Percentiles rank a stretch among this genome's conserved stretches.
These are phyloP conservation scores for Picea sitchensis DNA, from an alignment of 75 land plant genomes.

Conservation along the genomic window DNA sequence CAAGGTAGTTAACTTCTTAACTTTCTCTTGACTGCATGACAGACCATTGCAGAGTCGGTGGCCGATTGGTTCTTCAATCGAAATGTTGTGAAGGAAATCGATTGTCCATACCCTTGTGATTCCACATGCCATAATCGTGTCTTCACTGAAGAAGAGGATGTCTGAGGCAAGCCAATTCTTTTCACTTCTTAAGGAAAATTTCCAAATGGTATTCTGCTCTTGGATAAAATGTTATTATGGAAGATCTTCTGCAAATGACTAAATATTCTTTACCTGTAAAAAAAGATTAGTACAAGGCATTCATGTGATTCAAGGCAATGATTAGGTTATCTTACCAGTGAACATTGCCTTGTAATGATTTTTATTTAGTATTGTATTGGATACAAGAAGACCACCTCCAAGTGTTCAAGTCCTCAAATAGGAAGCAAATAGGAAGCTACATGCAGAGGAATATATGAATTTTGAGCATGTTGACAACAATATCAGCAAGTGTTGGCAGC, in stretches of 20 bases:
- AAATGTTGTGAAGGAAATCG: conserved; percentile 37
- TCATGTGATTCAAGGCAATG: background rate
- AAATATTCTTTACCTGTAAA: conserved; percentile 1
- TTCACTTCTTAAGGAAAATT: background rate
- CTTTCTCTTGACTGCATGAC: conserved; percentile 13
- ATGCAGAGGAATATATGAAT: background rate
- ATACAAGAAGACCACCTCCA: background rate
- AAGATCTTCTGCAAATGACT: background rate
- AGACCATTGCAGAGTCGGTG: conserved; percentile 71
- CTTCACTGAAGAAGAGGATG: conserved; percentile 5
- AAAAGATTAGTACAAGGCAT: background rate
- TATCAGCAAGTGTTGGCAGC: background rate
- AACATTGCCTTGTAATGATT: background rate
- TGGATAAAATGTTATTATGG: background rate
- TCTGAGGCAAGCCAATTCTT: background rate
- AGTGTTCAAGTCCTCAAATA: background rate
- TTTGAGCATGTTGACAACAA: background rate
- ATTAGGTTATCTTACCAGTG: background rate
- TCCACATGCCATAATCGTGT: conserved; percentile 55
- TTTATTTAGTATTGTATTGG: background rate
- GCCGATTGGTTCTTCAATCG: conserved; percentile 77
- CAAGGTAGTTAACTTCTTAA: conserved; percentile 4
- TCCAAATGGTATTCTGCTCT: background rate
- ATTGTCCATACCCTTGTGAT: conserved; percentile 82
- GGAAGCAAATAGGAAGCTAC: background rate